Conservation (phyloP, 805 yeast genomes). For the Ogataea zsoltii region DNA sequence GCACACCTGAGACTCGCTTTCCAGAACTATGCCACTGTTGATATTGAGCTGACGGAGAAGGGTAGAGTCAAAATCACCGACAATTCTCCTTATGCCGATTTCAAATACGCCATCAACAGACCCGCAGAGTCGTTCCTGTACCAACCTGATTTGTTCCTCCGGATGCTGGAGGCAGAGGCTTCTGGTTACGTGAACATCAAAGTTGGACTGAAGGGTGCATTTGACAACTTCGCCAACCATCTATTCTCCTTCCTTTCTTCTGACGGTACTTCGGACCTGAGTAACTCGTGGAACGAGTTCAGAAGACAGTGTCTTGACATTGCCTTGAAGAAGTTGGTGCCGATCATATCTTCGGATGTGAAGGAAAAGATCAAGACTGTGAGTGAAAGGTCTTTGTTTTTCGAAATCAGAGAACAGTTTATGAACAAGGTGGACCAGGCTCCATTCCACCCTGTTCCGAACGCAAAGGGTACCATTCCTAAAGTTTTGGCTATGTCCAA, state of each 20-base stretch:
- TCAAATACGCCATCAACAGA: constrained; percentile 87
- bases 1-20: constrained; percentile 64
- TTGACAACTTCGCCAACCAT: constrained; percentile 46
- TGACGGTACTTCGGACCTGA: constrained; percentile 74
- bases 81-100: constrained; percentile 79
- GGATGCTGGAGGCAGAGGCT: constrained; percentile 91
- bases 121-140: constrained; percentile 70
- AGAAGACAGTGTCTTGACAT: constrained; percentile 65
- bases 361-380: constrained; percentile 79
- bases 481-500: constrained; percentile 78
- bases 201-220: constrained; percentile 52
- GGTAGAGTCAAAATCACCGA: constrained; percentile 76
- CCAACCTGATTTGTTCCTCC: constrained; percentile 78
- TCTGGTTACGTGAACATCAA: constrained; percentile 70
- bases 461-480: constrained; percentile 79
- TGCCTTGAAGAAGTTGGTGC: constrained; percentile 68
- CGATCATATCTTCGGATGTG: constrained; percentile 69
- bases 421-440: constrained; percentile 84
- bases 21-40: constrained; percentile 63
- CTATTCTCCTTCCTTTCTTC: constrained; percentile 60
- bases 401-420: constrained; percentile 69
- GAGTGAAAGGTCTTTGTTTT: constrained; percentile 70
- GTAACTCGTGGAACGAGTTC: constrained; percentile 78
- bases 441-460: constrained; percentile 81
- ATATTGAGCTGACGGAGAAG: constrained; percentile 79